Evolutionary conservation across 148 eudicot genomes (phyloP), one percentile per base, ranked within the genome.

Genomic region (Persicaria maculosa): DNA sequence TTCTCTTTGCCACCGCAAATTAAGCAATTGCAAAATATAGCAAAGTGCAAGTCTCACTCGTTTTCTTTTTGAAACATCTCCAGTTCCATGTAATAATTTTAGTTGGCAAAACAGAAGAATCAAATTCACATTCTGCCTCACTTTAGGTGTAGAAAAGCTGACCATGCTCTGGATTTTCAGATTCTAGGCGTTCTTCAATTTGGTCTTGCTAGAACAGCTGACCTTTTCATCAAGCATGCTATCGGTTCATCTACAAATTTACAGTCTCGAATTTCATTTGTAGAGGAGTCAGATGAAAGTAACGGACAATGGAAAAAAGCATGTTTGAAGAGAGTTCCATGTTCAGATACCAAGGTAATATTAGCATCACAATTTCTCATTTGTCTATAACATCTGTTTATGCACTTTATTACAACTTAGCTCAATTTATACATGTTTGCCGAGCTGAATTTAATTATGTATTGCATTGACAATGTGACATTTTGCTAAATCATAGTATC

Each of bases 131-230:
- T 65, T 36, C 47, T 65, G 73, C 36, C 54, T 45, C 36, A 46
- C 5, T 22, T 64, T 12, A 47, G 73, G 54, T 52, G n/a, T 71
- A 20, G 19, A 48, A 17, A 17, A 52, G 14, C 54, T 71, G 16
- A 45, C 43, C 40, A 15, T 50, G 12, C 73, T 40, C 72, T 76
- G 73, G 44, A 25, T 61, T 40, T 68, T 77, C 81, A 93, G 98
- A 93, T 86, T 72, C 79, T 90, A 72, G 93, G 88, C 57, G 82
- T 94, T 78, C 87, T 92, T 72, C 85, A 90, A 81, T 92, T 84
- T 80, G 98, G 97, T 55, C 85, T 94, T 74, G 98, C 93, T 25
- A 94, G 84, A 84, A 82, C 88, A 46, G 97, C 97, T 20, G 98
- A 94, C 81, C 82, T 90, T 78, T 82, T 94, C 62, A 84, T 87